Evolutionary conservation across 176 grass and related monocot species (phyloP), one percentile per base, ranked within the genome.

Genomic region (Ensete ventricosum): DNA sequence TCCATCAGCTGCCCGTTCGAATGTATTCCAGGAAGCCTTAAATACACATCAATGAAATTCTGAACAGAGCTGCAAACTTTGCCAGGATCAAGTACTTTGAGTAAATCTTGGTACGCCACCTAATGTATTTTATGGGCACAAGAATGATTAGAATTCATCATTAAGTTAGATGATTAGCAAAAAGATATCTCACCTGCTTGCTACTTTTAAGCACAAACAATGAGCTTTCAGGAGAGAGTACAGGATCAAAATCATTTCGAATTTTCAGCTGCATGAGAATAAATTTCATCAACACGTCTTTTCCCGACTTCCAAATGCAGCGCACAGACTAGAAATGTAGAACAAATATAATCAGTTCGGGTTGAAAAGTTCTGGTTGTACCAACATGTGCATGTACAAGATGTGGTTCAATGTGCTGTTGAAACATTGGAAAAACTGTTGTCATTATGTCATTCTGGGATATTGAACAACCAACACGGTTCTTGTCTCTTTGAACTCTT

Each of bases 321-420:
- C 68, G 8, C 17, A 58, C 29, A 14, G 34, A 76, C 9, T 48
- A 59, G 22, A 76, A 65, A 63, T 70, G 67, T 5, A 20, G 67
- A 69, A 70, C 34, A 17, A 70, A 14, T 50, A 50, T 10, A 70
- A 70, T 11, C 67, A 70, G 19, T 70, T 70, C 9, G 20, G 82
- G 13, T 23, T 68, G 2, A 89, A 82, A 54, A 76, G 24, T 82
- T 70, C 77, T 82, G 76, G 63, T 87, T 89, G 95, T 93, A 93
- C 95, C 86, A 93, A 98, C 95, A 93, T 98, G 95, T 88, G 95
- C 95, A 98, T 98, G 84, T 24, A 98, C 90, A 93, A 98, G 95
- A 87, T 98, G 95, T 79, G 95, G 95, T 87, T 98, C 95, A 77
- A 98, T 98, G 73, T 93, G 85, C 75, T 93, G 90, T 69, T 98